Base-by-base conservation (phyloP, 2,329 filamentous ascomycete genomes). In the Claviceps arundinis region DNA sequence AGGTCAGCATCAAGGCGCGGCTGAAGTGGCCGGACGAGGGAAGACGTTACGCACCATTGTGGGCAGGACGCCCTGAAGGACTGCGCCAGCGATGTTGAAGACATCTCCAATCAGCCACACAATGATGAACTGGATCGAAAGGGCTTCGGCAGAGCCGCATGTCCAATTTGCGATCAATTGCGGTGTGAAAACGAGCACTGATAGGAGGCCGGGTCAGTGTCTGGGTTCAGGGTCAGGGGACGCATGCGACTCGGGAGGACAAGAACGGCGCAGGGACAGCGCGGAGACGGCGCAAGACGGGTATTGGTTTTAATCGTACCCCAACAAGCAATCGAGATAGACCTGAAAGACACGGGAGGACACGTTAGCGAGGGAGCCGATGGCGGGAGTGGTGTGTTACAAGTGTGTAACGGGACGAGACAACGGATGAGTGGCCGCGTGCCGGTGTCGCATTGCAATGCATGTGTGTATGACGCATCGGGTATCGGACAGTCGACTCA, bases 241-340 rank as follows among this genome's bases (percentile, higher is more conserved):
- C 42, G 38, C 38, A 40, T n/a, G 30, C 30, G 30, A 34, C 30
- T 34, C 30, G 30, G 30, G 30, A 34, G 30, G 30, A 34, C 30
- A 11, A 34, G 30, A 34, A 34, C 30, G 30, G 9, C 30, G 9
- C 30, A 9, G 30, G 30, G 30, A 11, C 30, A 34, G 30, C 30
- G 30, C 30, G 30, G 30, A 34, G 30, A 34, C 30, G 30, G 30
- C 30, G 30, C 30, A 34, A 34, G 30, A 34, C 30, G 30, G 30
- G 9, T 34, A 34, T 34, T 34, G 3, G 30, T 4, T 34, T 9
- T 34, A 3, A 40, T 62, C 64, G 48, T 58, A 71, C 69, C 68
- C 93, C 93, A 96, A 66, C 90, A 96, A 49, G 90, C 90, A 64
- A 98, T 96, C 46, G 89, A 95, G 59, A 98, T 90, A 8, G 90